Base-by-base conservation (phyloP, 2,329 filamentous ascomycete genomes). In the Byssoonygena ceratinophila region DNA sequence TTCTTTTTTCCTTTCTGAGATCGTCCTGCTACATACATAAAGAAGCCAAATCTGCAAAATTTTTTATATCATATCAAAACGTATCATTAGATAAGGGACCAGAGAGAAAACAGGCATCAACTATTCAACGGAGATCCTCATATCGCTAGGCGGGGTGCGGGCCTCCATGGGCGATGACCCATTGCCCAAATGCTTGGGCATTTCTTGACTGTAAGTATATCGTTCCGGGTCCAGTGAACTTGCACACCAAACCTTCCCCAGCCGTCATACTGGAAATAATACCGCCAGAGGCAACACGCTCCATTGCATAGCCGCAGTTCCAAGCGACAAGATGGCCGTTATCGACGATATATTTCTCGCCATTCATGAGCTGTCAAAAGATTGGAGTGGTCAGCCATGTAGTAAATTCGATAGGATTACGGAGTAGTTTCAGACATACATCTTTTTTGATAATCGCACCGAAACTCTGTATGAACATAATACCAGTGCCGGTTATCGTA, bases 401-500 rank as follows among this genome's bases (percentile, higher is more conserved):
- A 16, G 34, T 11, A 4, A n/a, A 12, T 16, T 37, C 4, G 37
- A 29, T 20, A 44, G 37, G 23, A 49, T 39, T 22, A 31, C 20
- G 29, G 37, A 44, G 29, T 9, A 25, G 3, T 31, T 1, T 47
- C 44, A 44, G 8, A 54, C 85, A 74, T 66, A 94, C 87, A 66
- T 96, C 89, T 72, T 97, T 97, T 63, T 85, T 79, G 57, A 97
- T 87, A 56, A 98, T 95, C 4, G 92, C 92, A 5, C 92, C 92
- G 62, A 98, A 92, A 63, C 87, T 94, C 7, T 87, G 86, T 44
- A 96, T 76, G 87, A 91, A 98, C 37, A 95, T 64, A 32, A 97
- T 73, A 0, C 92, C 92, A 5, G 75, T 78, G 0, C 91, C 91
- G 12, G 75, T 80, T 8, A 97, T 84, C 67, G 87, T 90, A 69